Percentiles rank a stretch among this genome's conserved stretches.
phyloP scores from a whole-genome alignment of 768 basidiomycete genomes.

The Sarcomyxa edulis region DNA sequence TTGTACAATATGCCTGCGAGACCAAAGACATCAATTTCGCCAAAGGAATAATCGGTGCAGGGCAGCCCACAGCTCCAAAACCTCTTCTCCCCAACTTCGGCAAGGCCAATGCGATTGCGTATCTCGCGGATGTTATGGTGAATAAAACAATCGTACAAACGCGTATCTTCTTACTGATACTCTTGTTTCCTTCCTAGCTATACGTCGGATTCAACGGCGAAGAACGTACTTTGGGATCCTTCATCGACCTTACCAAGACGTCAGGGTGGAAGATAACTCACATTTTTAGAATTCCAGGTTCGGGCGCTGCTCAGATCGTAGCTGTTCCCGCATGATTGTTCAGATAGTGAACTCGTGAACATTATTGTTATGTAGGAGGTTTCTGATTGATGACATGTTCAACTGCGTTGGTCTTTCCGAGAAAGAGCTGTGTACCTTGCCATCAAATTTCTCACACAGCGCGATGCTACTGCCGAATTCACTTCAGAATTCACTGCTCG shows the following conservation, averaged over 20 bases:
- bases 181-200: constrained; percentile 17
- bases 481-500: no score
- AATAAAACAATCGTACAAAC: no score
- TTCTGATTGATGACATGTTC: no score
- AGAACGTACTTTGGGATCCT: constrained; percentile 23
- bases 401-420: no score
- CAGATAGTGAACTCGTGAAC: no score
- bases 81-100: constrained; percentile 22
- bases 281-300: constrained; percentile 1
- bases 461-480: no score
- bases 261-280: constrained; percentile 21
- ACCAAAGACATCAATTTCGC: no score
- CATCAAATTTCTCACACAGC: no score
- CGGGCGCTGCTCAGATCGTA: not conserved
- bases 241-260: constrained; percentile 13
- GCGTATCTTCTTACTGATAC: constrained; percentile 1
- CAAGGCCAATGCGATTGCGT: constrained; percentile 12
- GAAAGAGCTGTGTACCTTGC: no score
- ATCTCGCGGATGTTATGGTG: constrained; percentile 21
- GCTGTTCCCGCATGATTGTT: no score
- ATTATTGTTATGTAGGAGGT: no score
- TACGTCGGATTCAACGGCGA: constrained; percentile 19
- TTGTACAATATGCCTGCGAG: constrained; percentile 57
- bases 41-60: not conserved
- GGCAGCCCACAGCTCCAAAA: constrained; percentile 11